phyloP scores from a whole-genome alignment of 139 green algal genomes.

The Chlorella sp. region DNA sequence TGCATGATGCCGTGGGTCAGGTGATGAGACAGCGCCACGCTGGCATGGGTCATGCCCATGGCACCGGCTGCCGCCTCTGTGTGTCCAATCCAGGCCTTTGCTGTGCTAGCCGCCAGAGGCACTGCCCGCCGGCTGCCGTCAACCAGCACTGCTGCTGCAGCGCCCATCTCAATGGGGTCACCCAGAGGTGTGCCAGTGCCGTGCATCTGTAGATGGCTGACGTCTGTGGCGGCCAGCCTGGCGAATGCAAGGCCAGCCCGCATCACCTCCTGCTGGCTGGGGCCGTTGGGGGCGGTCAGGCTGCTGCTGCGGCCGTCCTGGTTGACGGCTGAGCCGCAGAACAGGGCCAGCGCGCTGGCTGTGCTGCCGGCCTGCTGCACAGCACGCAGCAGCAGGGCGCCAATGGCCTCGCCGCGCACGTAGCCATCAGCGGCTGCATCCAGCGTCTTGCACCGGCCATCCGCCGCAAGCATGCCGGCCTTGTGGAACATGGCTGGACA shows the following conservation, averaged over 20 bases:
- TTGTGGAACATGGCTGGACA: conserved; percentile 79
- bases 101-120: conserved; percentile 48
- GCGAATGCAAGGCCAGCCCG: conserved; percentile 57
- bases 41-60: conserved; percentile 59
- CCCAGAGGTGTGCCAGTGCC: conserved; percentile 84
- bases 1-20: conserved; percentile 48
- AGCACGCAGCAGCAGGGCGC: conserved; percentile 50
- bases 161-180: conserved; percentile 80
- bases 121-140: conserved; percentile 45
- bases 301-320: conserved; percentile 64
- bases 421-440: conserved; percentile 86
- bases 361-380: background rate
- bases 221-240: conserved; percentile 30
- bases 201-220: conserved; percentile 74
- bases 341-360: conserved; percentile 18
- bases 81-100: conserved; percentile 79
- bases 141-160: conserved; percentile 54
- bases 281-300: conserved; percentile 65
- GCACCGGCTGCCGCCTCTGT: conserved; percentile 84
- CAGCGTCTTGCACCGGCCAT: conserved; percentile 90
- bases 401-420: conserved; percentile 77
- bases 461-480: conserved; percentile 81
- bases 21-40: conserved; percentile 23
- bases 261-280: conserved; percentile 67
- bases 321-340: conserved; percentile 54